Conservation (phyloP, 2,329 filamentous ascomycete genomes). For the Talaromyces sp. region DNA sequence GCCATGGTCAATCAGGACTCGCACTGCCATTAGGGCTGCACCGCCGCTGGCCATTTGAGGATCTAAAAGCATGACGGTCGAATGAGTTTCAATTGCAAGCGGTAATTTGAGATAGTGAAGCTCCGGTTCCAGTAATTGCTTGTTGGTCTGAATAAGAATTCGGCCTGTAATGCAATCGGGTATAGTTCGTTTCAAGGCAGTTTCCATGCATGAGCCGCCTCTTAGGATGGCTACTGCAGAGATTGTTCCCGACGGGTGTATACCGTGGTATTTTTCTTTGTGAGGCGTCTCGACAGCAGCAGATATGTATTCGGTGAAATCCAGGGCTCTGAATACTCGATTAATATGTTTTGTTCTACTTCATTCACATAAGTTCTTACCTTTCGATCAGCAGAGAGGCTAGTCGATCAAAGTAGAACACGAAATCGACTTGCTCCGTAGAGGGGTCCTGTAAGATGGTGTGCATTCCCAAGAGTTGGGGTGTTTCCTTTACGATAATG, state of each 20-base stretch:
- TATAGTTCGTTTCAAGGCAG: constrained; percentile 80
- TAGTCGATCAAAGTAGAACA: constrained; percentile 94
- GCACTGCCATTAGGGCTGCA: constrained; percentile 83
- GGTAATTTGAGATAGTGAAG: constrained; percentile 83
- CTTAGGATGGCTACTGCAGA: constrained; percentile 85
- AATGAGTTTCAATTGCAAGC: constrained; percentile 64
- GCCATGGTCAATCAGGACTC: constrained; percentile 91
- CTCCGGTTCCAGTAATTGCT: constrained; percentile 81
- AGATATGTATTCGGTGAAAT: constrained; percentile 66
- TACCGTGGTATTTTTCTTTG: constrained; percentile 63
- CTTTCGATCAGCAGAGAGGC: constrained; percentile 77
- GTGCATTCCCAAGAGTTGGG: constrained; percentile 81
- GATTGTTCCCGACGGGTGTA: constrained; percentile 65
- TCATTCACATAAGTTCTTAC: constrained; percentile 21
- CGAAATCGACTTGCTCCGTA: constrained; percentile 80
- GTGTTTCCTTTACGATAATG: constrained; percentile 66
- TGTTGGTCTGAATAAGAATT: constrained; percentile 83
- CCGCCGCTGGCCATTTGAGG: constrained; percentile 93
- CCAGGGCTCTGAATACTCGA: constrained; percentile 56
- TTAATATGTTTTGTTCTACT: not conserved
- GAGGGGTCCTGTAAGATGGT: constrained; percentile 80
- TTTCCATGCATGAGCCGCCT: constrained; percentile 82
- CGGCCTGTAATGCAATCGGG: constrained; percentile 88
- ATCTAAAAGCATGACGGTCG: constrained; percentile 80
- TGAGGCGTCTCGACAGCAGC: constrained; percentile 65